These are phyloP conservation scores for Thelonectria olida DNA, from an alignment of 2,329 filamentous ascomycete species.

Conservation along the genomic window DNA sequence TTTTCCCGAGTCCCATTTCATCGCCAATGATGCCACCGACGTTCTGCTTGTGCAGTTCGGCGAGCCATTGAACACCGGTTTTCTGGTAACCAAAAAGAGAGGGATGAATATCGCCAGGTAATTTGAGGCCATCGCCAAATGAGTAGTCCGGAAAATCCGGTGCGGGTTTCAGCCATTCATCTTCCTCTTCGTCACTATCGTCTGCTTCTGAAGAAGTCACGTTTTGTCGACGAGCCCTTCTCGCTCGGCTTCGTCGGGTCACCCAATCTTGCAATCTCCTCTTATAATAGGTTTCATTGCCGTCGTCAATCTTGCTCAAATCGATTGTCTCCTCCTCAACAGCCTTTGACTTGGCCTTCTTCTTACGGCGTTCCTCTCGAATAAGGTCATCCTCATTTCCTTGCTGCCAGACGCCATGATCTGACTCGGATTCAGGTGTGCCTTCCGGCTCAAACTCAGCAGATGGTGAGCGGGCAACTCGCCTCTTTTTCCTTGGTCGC, in stretches of 20 bases:
- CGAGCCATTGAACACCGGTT: constrained; percentile 95
- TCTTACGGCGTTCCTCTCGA: constrained; percentile 53
- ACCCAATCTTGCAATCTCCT: constrained; percentile 80
- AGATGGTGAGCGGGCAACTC: constrained; percentile 51
- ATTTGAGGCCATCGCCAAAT: constrained; percentile 77
- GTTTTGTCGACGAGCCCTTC: constrained; percentile 51
- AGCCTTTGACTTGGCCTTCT: constrained; percentile 49
- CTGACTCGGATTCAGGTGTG: constrained; percentile 44
- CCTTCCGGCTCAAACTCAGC: constrained; percentile 57
- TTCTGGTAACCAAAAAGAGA: constrained; percentile 97
- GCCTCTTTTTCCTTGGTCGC: constrained; percentile 66
- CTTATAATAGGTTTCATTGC: constrained; percentile 84
- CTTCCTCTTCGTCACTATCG: constrained; percentile 55
- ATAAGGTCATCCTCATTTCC: constrained; percentile 51
- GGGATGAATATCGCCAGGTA: constrained; percentile 93
- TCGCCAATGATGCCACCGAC: constrained; percentile 96
- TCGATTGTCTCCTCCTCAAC: constrained; percentile 55
- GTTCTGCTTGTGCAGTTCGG: constrained; percentile 87
- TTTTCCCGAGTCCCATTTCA: constrained; percentile 99
- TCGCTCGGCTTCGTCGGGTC: constrained; percentile 54
- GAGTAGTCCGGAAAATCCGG: constrained; percentile 81
- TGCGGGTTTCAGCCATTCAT: constrained; percentile 86
- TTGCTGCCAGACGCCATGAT: constrained; percentile 50
- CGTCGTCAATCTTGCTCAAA: constrained; percentile 79
- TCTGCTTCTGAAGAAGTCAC: constrained; percentile 46